A percentile compares a stretch with the other conserved stretches of the same genome.
Conservation (phyloP, 139 green algal species). For the Tetradesmus lagerheimii region DNA sequence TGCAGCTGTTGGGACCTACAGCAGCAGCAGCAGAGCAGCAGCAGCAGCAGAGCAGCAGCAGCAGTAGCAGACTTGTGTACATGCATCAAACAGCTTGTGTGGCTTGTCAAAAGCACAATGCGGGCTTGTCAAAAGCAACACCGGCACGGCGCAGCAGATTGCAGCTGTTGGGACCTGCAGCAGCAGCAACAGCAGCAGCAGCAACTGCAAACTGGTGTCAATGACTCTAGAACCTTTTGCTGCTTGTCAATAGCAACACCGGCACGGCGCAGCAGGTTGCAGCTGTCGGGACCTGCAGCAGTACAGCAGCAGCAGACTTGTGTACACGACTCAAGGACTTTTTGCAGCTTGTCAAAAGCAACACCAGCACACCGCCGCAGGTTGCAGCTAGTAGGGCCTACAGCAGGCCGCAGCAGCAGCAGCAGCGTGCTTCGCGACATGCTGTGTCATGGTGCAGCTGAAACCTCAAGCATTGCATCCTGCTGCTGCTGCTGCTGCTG, state of each 20-base stretch:
- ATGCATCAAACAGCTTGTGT: too few species aligned
- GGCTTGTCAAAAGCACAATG: too few species aligned
- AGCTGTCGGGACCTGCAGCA: constrained; percentile 14
- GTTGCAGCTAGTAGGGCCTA: not conserved
- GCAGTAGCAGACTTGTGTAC: too few species aligned
- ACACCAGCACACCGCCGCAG: too few species aligned
- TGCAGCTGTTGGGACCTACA: not conserved
- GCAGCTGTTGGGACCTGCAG: not conserved
- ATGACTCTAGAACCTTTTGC: not conserved
- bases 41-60: not conserved
- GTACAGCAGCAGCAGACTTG: not conserved
- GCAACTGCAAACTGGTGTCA: not conserved
- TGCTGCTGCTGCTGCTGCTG: not conserved
- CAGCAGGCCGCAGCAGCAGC: not conserved
- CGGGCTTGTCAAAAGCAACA: too few species aligned
- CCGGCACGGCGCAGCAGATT: not conserved
- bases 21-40: not conserved
- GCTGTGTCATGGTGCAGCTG: not conserved
- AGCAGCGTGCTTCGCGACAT: not conserved
- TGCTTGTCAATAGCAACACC: constrained; percentile 29
- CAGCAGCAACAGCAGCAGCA: not conserved
- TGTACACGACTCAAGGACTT: too few species aligned
- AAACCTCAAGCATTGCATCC: not conserved
- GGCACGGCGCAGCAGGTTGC: constrained; percentile 22
- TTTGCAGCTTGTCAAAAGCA: too few species aligned